Base-by-base conservation (phyloP, 345 rosid genomes). In the Eucalyptus victrix region DNA sequence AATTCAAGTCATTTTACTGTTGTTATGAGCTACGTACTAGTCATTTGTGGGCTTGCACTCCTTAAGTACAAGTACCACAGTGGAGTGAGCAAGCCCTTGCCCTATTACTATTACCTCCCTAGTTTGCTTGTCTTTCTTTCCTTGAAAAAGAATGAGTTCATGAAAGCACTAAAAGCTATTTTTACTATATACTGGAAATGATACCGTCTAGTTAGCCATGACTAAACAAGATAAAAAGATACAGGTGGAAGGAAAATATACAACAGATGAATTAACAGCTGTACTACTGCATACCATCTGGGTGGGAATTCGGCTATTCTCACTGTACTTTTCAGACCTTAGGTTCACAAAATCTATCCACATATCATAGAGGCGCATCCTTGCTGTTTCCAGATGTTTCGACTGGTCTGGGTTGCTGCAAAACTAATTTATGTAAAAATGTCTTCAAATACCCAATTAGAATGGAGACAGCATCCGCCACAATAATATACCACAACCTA, bases 301-400 rank as follows among this genome's bases (percentile, higher is more conserved):
- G 18, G 91, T 93, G 76, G 99, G 99, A 90, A 98, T 97, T 49
- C 97, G 98, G 90, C 99, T 98, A 89, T 91, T 94, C 90, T 97
- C 98, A 89, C 94, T 89, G 92, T 97, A 96, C 89, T 94, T 97
- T 94, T 97, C 99, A 91, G 96, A 93, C 92, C 99, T 95, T 91
- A 97, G 92, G 94, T 97, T 97, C 8, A 97, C 99, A 94, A 97
- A 97, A 94, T 97, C 99, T 89, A 97, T 97, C 99, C 98, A 97
- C 28, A 94, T 90, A 53, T 95, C 96, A 93, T 94, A 94, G 89
- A 97, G 93, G 30, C 97, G 96, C 96, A 97, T 92, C 94, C 95
- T 97, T 62, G 98, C 99, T 10, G 99, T 97, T 91, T 97, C 99
- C 86, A 97, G 94, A 93, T 97, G 99, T 93, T 97, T 97, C 44